These are phyloP conservation scores for Hemileccinum impolitum DNA, from an alignment of 768 basidiomycete species.

Conservation along the genomic window DNA sequence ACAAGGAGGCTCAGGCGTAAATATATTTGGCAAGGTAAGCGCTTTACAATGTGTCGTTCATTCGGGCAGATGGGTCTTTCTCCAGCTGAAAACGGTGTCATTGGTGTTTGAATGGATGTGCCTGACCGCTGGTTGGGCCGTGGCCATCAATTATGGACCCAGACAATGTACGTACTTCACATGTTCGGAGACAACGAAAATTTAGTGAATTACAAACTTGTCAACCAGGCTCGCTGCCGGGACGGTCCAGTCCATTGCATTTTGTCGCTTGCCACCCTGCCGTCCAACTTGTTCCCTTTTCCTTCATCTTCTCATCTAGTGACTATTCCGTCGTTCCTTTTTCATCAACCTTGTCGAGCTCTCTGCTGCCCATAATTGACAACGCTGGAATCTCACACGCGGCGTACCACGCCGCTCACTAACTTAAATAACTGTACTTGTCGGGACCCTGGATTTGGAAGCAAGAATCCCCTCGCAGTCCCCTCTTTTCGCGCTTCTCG, in stretches of 20 bases:
- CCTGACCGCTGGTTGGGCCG: too few relatives aligned
- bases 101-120: too few relatives aligned
- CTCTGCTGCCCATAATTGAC: neutral
- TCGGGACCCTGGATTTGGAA: neutral
- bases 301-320: neutral
- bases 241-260: conserved; percentile 1
- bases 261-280: conserved; percentile 5
- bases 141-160: too few relatives aligned
- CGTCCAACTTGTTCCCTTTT: neutral
- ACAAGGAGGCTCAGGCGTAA: too few relatives aligned
- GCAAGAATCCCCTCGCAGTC: neutral
- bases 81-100: too few relatives aligned
- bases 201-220: conserved; percentile 2
- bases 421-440: neutral
- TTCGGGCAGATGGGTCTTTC: too few relatives aligned
- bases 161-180: neutral
- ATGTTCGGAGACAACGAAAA: neutral
- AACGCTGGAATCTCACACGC: conserved; percentile 19
- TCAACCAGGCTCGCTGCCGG: neutral
- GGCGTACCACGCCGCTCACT: conserved; percentile 13
- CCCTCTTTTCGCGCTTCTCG: neutral
- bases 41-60: too few relatives aligned
- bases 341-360: conserved; percentile 5
- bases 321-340: neutral
- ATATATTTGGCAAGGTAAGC: too few relatives aligned